phyloP scores from a whole-genome alignment of 805 yeast species.

The Trichomonascus vanleenenianus region DNA sequence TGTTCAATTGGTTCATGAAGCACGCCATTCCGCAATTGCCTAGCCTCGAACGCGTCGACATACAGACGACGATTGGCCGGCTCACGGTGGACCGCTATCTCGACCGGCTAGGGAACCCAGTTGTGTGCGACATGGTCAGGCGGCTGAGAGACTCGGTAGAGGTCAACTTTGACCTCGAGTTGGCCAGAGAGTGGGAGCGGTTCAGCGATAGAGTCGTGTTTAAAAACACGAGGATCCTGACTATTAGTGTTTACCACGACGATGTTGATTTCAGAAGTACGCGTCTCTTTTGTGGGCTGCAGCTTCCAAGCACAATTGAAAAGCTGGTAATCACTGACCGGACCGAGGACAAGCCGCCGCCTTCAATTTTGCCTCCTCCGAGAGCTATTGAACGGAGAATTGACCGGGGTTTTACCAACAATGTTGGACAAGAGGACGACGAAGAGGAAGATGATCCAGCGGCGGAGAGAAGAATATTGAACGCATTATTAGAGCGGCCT shows the following conservation, averaged over 20 bases:
- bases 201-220: background rate
- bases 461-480: no score
- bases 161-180: background rate
- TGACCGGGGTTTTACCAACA: no score
- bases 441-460: no score
- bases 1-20: background rate
- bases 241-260: background rate
- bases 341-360: background rate
- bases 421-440: no score
- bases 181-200: background rate
- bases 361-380: background rate
- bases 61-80: background rate
- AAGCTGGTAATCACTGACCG: background rate
- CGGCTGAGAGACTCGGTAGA: background rate
- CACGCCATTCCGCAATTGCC: background rate
- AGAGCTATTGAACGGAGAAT: no score
- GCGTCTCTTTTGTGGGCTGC: background rate
- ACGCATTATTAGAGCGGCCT: no score
- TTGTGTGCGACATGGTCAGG: background rate
- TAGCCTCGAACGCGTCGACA: background rate
- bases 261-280: background rate
- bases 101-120: background rate
- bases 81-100: background rate
- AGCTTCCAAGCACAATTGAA: background rate
- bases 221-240: background rate